Conservation (phyloP, 108 stramenopile genomes). For the Cyclotella baltica region DNA sequence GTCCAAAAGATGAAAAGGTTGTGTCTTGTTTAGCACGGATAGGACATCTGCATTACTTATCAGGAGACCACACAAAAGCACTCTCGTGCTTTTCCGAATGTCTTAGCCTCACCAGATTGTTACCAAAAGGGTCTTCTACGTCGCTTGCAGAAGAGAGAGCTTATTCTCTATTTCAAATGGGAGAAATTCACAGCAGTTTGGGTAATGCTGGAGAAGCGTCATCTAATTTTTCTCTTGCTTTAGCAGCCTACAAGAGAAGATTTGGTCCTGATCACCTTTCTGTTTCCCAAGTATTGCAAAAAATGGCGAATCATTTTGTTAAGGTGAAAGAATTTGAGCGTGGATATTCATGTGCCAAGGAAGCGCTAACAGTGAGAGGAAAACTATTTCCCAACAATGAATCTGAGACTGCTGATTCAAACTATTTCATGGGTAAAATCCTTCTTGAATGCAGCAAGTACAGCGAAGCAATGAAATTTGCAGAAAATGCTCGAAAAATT, state of each 20-base stretch:
- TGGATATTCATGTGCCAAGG: constrained; percentile 49
- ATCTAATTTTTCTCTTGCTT: constrained; percentile 39
- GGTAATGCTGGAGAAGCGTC: constrained; percentile 39
- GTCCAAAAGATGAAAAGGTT: constrained; percentile 30
- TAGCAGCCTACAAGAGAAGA: constrained; percentile 52
- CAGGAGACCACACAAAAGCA: constrained; percentile 41
- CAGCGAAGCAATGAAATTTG: constrained; percentile 40
- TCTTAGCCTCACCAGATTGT: constrained; percentile 32
- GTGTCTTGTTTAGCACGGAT: constrained; percentile 36
- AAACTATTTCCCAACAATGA: constrained; percentile 35
- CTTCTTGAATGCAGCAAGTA: constrained; percentile 48
- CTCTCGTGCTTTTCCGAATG: constrained; percentile 46
- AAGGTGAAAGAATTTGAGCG: constrained; percentile 50
- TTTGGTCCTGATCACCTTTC: constrained; percentile 46
- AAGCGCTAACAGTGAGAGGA: constrained; percentile 47
- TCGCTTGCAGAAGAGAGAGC: constrained; percentile 43
- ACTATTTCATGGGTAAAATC: constrained; percentile 48
- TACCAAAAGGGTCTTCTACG: constrained; percentile 20
- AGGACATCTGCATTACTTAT: constrained; percentile 32
- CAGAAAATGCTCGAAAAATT: constrained; percentile 43
- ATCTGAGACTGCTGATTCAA: constrained; percentile 49
- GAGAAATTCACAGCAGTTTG: constrained; percentile 29
- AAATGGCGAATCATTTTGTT: constrained; percentile 49
- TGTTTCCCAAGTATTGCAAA: constrained; percentile 43
- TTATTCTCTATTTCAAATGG: constrained; percentile 34